Percentiles rank a stretch among this genome's conserved stretches.
Conservation (phyloP, 2,329 filamentous ascomycete species). For the Periglandula ipomoeae region DNA sequence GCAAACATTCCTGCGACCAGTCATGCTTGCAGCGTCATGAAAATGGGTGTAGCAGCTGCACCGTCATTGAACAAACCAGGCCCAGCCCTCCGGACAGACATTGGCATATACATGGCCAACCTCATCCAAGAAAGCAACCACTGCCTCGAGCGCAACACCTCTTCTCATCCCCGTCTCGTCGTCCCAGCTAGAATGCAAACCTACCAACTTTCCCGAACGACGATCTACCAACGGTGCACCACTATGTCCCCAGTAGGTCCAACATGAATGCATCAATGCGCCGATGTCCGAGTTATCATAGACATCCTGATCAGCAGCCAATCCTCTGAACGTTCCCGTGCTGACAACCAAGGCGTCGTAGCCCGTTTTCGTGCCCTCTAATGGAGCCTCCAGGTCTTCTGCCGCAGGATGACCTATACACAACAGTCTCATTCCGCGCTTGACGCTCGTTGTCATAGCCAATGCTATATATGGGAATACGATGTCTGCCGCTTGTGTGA, state of each 20-base stretch:
- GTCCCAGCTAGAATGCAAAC: constrained; percentile 46
- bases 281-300: constrained; percentile 45
- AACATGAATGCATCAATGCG: constrained; percentile 41
- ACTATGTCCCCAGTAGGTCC: constrained; percentile 50
- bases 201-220: constrained; percentile 33
- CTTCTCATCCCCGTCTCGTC: constrained; percentile 41
- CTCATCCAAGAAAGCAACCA: constrained; percentile 28
- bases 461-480: too few species aligned
- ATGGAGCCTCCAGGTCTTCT: constrained; percentile 33
- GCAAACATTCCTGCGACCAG: neutral
- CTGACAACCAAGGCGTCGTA: constrained; percentile 40
- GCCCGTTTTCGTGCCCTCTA: constrained; percentile 24
- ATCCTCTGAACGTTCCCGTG: constrained; percentile 31
- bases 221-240: constrained; percentile 37
- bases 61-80: constrained; percentile 8
- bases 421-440: constrained; percentile 12
- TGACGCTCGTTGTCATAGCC: too few species aligned
- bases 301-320: constrained; percentile 22
- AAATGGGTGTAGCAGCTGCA: neutral
- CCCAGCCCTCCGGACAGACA: constrained; percentile 1
- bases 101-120: neutral
- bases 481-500: too few species aligned
- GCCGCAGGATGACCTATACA: constrained; percentile 26
- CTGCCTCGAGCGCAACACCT: constrained; percentile 35
- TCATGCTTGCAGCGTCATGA: neutral